Evolutionary conservation across 2,329 filamentous ascomycete species (phyloP), one percentile per base, ranked within the genome.

Genomic region (Botrytis pseudocinerea): DNA sequence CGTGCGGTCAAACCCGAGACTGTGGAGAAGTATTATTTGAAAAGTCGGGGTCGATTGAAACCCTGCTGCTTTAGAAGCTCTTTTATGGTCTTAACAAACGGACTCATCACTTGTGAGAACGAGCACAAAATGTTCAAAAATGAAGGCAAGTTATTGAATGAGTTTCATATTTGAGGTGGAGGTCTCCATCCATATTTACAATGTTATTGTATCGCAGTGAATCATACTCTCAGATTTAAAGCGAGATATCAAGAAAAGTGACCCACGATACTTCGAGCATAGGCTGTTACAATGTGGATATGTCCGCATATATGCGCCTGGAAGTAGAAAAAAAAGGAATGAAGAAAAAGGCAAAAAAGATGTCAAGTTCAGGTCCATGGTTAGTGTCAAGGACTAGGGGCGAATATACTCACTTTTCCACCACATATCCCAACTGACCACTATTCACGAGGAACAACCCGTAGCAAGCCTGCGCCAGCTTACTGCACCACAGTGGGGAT

Each of bases 391-490:
- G 38, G 38, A 44, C n/a, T n/a, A 5, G 61, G 42, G 25, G 25
- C 12, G 48, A 42, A 51, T 70, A 25, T 32, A 63, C 69, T 70
- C 44, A 70, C 69, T 44, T 61, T 44, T 28, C 69, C 48, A 42
- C 59, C 28, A n/a, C 35, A 46, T 32, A 61, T 46, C 42, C 42
- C 38, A 60, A 70, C 40, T 65, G 62, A 22, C 62, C 62, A 65
- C 62, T 9, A 65, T n/a, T 40, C 57, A 46, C 32, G 69, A 70
- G 69, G 62, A 35, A 25, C 18, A 65, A 48, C 62, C 62, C 44
- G 62, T 65, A 65, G 62, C 61, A 25, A 28, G 62, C 62, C 62
- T 65, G 62, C 42, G 62, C 42, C 62, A 65, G 62, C 62, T 65
- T 65, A 65, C 62, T 65, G 62, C 62, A 65, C 62, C 62, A 48